Base-by-base conservation (phyloP, 108 stramenopile species). In the Skeletonema tropicum region DNA sequence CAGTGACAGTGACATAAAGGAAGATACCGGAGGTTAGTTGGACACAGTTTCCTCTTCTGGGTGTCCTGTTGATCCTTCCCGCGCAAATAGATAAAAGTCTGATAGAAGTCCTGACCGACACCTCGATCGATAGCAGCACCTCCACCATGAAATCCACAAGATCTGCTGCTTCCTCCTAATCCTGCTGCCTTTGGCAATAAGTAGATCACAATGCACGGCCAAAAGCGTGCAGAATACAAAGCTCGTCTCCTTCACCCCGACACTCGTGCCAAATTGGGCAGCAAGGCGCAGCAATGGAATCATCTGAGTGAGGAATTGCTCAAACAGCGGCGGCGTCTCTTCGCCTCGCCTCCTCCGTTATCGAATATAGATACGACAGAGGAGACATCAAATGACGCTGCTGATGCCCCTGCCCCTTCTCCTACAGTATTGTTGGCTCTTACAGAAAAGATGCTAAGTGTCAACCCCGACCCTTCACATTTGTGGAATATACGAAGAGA, bases 401-500 rank as follows among this genome's bases (percentile, higher is more conserved):
- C 57, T 15, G 39, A 19, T 64, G 48, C 0, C 4, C 3, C 76
- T 61, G 68, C 60, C 4, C 82, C 77, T 11, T 73, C 82, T 33
- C 70, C 68, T 30, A 75, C 84, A 58, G 82, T 88, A 26, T 65
- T 80, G 42, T 61, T 94, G 62, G 60, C 70, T 32, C 70, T 99
- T 31, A 70, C 88, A 1, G 93, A 89, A 60, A 96, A 97, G 77
- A 77, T 97, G 25, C 70, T 98, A 21, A 66, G 79, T 59, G 88
- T 97, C 15, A 98, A 98, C 74, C 97, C 99, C 3, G 98, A 98
- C 85, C 95, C 95, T 64, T 84, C 87, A 36, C 80, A 97, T 75
- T 85, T 99, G 55, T 99, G 99, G 99, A 99, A 98, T 82, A 83
- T 90, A 64, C 96, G 99, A 13, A 84, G 96, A 41, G 97, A 97